phyloP scores from a whole-genome alignment of 225 moss, liverwort and hornwort species.

The Ulota crispa region DNA sequence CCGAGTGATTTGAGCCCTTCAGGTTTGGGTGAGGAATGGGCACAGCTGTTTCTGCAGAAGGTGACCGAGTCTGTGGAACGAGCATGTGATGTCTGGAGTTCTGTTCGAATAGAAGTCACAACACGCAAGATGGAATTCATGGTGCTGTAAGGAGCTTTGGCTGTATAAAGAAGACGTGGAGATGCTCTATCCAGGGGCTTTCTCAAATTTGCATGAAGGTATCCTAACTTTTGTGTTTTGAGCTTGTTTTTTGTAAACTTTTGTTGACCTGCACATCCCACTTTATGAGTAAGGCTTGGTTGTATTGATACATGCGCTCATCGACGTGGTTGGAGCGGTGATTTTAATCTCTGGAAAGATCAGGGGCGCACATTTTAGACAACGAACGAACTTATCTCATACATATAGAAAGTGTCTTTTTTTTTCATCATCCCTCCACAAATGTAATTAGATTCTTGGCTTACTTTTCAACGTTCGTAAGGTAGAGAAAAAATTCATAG shows the following conservation, averaged over 20 bases:
- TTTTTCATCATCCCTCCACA: too few species aligned
- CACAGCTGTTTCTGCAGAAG: constrained; percentile 30
- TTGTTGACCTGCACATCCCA: not conserved
- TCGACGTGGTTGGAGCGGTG: not conserved
- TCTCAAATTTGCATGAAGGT: constrained; percentile 19
- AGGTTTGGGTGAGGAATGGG: constrained; percentile 49
- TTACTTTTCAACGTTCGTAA: too few species aligned
- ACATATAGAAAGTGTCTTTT: too few species aligned
- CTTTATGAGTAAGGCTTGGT: constrained; percentile 1
- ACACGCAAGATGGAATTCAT: constrained; percentile 50
- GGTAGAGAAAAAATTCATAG: too few species aligned
- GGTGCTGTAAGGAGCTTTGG: constrained; percentile 35
- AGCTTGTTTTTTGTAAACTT: constrained; percentile 13
- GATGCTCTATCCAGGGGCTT: not conserved
- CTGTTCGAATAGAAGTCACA: constrained; percentile 53
- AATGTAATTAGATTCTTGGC: too few species aligned
- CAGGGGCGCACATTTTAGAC: too few species aligned
- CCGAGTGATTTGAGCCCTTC: constrained; percentile 44
- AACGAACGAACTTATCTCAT: too few species aligned
- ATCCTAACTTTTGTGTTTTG: not conserved
- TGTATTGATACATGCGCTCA: not conserved
- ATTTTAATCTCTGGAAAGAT: not conserved
- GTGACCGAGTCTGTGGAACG: constrained; percentile 34
- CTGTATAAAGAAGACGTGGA: not conserved
- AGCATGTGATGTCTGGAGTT: constrained; percentile 46